Evolutionary conservation across 2,329 filamentous ascomycete species (phyloP), one percentile per base, ranked within the genome.

Genomic region (Rhynchosporium secalis): DNA sequence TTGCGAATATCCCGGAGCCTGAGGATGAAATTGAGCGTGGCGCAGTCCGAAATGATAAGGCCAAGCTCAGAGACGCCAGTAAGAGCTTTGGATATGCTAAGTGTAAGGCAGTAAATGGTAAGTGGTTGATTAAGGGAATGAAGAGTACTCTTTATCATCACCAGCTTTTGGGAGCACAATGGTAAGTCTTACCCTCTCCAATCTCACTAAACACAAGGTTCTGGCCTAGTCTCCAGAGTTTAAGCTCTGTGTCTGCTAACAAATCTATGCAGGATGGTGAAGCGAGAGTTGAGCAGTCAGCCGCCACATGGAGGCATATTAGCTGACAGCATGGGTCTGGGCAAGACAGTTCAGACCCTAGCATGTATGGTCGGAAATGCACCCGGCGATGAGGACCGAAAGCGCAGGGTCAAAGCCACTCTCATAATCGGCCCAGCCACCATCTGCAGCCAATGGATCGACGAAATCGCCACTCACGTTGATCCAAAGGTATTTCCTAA

Each of bases 251-350:
- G 20, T 20, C 20, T 20, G 20, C 20, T 20, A 20, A 20, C 20
- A 20, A 20, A 20, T 20, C 1, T 20, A 20, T 20, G 20, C 20
- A 20, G 20, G 20, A 86, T 87, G 84, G 68, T 81, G 0, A 68
- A 72, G 3, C 76, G 81, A 3, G 85, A 88, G 68, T 73, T 77
- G 3, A 73, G 64, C 1, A 9, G 28, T 0, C 43, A 72, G 0
- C 60, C 71, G 38, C 82, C 78, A 0, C 54, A 68, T 58, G 86
- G 86, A 2, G 86, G 86, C 0, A 76, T 89, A 1, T 67, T 88
- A 0, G 83, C 82, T 0, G 85, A 89, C 68, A 80, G 81, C 31
- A 87, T 88, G 84, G 86, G 86, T 0, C 72, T 89, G 0, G 86
- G 86, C 0, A 89, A 89, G 72, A 89, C 86, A 0, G 77, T 86